A percentile compares a stretch with the other conserved stretches of the same genome.
phyloP scores from a whole-genome alignment of 768 basidiomycete genomes.

The Arthromyces matolae region DNA sequence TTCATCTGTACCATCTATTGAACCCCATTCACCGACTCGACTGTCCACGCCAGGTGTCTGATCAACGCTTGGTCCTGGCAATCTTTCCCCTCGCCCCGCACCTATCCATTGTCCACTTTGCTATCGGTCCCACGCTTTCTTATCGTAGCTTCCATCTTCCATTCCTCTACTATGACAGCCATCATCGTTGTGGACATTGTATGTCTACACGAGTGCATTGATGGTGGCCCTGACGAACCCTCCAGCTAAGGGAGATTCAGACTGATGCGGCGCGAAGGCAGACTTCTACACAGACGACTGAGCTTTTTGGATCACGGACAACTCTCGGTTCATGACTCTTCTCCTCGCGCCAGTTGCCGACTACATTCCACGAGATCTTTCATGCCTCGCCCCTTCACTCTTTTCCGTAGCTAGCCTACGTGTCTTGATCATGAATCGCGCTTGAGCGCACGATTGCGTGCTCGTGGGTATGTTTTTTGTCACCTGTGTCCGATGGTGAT shows the following conservation, averaged over 20 bases:
- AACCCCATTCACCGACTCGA: conserved; percentile 9
- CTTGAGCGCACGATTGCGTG: conserved; percentile 9
- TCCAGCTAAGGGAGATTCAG: conserved; percentile 24
- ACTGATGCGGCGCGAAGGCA: conserved; percentile 26
- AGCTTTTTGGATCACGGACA: conserved; percentile 20
- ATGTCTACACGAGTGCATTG: conserved; percentile 25
- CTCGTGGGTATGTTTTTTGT: conserved; percentile 6
- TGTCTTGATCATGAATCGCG: conserved; percentile 20
- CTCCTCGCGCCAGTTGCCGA: conserved; percentile 14
- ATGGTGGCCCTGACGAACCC: conserved; percentile 18
- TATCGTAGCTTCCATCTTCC: conserved; percentile 18
- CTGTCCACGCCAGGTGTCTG: conserved; percentile 34
- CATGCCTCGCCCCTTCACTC: conserved; percentile 20
- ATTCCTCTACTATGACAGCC: conserved; percentile 16
- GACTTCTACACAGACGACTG: conserved; percentile 22
- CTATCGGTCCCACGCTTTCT: conserved; percentile 18
- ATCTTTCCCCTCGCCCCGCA: conserved; percentile 11
- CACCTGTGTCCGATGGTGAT: conserved; percentile 13
- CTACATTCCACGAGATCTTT: conserved; percentile 16
- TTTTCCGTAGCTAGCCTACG: conserved; percentile 35
- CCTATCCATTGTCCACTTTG: conserved; percentile 7
- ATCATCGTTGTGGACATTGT: conserved; percentile 31
- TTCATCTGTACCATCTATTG: conserved; percentile 24
- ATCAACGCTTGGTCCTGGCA: conserved; percentile 31
- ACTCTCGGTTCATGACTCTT: conserved; percentile 12